Evolutionary conservation across 2,329 filamentous ascomycete genomes (phyloP).

Genomic region (Fusarium mexicanum): DNA sequence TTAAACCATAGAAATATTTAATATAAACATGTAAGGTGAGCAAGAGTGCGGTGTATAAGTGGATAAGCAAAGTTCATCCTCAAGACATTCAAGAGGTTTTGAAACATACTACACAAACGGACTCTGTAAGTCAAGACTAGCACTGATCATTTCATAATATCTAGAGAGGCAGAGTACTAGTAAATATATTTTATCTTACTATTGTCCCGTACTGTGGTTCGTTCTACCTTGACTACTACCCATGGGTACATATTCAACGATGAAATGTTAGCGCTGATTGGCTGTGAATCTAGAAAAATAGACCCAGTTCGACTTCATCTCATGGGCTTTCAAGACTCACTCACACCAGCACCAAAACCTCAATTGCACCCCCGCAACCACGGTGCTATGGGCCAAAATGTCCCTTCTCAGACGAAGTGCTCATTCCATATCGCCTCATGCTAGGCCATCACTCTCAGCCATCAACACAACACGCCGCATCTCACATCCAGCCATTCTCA

Average conservation of each 20-base stretch:
- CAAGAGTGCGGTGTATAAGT: not conserved
- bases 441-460: slow-evolving; percentile 12
- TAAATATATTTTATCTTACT: not conserved
- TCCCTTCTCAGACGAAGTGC: slow-evolving; percentile 25
- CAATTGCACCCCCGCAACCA: not conserved
- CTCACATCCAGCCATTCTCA: slow-evolving; percentile 1
- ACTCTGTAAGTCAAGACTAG: not conserved
- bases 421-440: slow-evolving; percentile 17
- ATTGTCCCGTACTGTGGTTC: not conserved
- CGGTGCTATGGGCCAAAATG: slow-evolving; percentile 29
- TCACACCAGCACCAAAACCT: slow-evolving; percentile 1
- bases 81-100: not conserved
- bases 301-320: slow-evolving; percentile 20
- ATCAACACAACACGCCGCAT: slow-evolving; percentile 6
- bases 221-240: not conserved
- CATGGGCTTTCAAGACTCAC: slow-evolving; percentile 8
- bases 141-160: fast-evolving
- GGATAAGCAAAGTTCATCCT: not conserved
- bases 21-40: not conserved
- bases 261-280: slow-evolving; percentile 20
- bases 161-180: fast-evolving
- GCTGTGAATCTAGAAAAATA: not conserved
- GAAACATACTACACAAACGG: not conserved
- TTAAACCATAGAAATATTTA: fast-evolving
- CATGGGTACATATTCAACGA: not conserved